Conservation (phyloP, 768 basidiomycete genomes). For the Rhodotorula paludigena region DNA sequence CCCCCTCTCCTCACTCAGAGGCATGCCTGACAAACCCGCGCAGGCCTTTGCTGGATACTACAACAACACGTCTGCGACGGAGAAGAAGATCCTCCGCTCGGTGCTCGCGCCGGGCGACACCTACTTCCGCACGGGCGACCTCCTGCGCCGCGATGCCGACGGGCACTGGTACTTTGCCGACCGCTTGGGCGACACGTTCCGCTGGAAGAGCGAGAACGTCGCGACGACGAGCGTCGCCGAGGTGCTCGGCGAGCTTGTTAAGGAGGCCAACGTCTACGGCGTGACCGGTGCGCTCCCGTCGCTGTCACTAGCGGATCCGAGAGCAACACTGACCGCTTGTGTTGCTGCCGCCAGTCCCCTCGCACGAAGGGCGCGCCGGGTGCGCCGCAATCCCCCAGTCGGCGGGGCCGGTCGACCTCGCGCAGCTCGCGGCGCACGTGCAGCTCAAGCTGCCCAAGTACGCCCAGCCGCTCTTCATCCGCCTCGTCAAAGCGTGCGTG, state of each 20-base stretch:
- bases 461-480: conserved; percentile 34
- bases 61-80: conserved; percentile 23
- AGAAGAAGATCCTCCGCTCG: conserved; percentile 39
- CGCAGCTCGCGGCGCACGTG: conserved; percentile 21
- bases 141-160: conserved; percentile 14
- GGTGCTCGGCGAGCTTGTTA: conserved; percentile 21
- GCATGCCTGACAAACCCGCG: neutral
- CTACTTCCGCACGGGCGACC: conserved; percentile 31
- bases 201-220: conserved; percentile 39
- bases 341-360: conserved; percentile 16
- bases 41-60: conserved; percentile 30
- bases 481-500: conserved; percentile 28
- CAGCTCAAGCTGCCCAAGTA: conserved; percentile 27
- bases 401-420: conserved; percentile 10
- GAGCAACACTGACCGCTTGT: neutral
- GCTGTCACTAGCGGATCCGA: neutral
- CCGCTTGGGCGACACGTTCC: conserved; percentile 36
- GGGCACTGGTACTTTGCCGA: conserved; percentile 34
- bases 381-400: conserved; percentile 31
- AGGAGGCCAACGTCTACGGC: conserved; percentile 32
- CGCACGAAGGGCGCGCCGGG: conserved; percentile 37
- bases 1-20: neutral
- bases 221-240: conserved; percentile 23
- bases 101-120: conserved; percentile 32
- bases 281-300: conserved; percentile 12